phyloP scores from a whole-genome alignment of 805 yeast species.

The Priceomyces castillae region DNA sequence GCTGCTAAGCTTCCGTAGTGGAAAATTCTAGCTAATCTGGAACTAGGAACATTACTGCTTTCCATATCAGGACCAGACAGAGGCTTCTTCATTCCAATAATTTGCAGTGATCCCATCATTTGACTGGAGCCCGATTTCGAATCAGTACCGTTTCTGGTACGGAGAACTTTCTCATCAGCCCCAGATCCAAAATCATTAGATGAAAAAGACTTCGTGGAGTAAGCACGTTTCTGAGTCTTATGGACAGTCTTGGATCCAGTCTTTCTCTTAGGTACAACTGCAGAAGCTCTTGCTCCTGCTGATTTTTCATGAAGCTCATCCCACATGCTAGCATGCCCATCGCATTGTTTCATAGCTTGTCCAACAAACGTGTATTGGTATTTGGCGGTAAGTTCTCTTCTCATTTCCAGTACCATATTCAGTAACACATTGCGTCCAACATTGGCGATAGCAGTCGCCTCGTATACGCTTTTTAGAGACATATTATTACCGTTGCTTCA shows the following conservation, averaged over 20 bases:
- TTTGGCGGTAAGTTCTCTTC: slow-evolving; percentile 18
- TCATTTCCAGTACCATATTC: slow-evolving; percentile 15
- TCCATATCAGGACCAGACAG: slow-evolving; percentile 46
- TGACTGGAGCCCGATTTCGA: background rate
- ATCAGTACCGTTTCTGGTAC: background rate
- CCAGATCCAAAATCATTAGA: slow-evolving; percentile 5
- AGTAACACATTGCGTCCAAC: slow-evolving; percentile 20
- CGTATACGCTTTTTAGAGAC: slow-evolving; percentile 15
- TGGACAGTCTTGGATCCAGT: background rate
- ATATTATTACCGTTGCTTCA: slow-evolving; percentile 1
- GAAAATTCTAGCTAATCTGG: slow-evolving; percentile 82
- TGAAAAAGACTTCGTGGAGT: slow-evolving; percentile 16
- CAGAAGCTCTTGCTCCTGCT: slow-evolving; percentile 8
- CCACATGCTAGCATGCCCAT: slow-evolving; percentile 25
- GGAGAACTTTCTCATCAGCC: background rate
- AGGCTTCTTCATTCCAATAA: slow-evolving; percentile 18
- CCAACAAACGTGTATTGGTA: slow-evolving; percentile 21
- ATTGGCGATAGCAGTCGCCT: slow-evolving; percentile 26
- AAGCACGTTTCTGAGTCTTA: slow-evolving; percentile 8
- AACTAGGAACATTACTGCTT: slow-evolving; percentile 76
- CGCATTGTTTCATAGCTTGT: slow-evolving; percentile 19
- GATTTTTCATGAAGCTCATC: slow-evolving; percentile 8
- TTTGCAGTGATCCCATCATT: slow-evolving; percentile 5
- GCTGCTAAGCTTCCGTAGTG: slow-evolving; percentile 95
- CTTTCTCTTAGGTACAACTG: slow-evolving; percentile 2